Evolutionary conservation across 352 stramenopile species (phyloP).

Genomic region (Phytophthora tubulina): DNA sequence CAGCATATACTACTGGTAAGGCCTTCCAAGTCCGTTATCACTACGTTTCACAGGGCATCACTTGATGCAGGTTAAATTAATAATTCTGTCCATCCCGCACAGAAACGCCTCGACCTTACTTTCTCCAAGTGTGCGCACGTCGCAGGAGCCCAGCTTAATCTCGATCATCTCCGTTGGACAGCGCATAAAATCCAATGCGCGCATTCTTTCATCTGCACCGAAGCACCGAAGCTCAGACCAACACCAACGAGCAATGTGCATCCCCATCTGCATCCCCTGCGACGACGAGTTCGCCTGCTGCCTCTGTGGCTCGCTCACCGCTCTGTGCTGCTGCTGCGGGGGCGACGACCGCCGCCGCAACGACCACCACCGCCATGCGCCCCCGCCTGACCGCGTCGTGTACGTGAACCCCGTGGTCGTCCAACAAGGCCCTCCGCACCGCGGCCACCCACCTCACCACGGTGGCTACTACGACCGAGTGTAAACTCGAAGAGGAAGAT

Average conservation of each 20-base stretch:
- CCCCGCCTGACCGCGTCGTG: slow-evolving; percentile 36
- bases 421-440: slow-evolving; percentile 30
- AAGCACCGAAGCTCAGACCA: slow-evolving; percentile 1
- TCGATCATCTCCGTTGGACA: slow-evolving; percentile 24
- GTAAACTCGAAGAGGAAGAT: slow-evolving; percentile 8
- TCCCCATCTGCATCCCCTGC: slow-evolving; percentile 40
- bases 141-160: slow-evolving; percentile 9
- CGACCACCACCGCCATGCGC: slow-evolving; percentile 19
- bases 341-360: slow-evolving; percentile 29
- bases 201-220: slow-evolving; percentile 17
- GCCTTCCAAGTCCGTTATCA: not conserved
- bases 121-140: slow-evolving; percentile 24
- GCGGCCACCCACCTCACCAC: slow-evolving; percentile 19
- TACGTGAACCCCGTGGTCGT: slow-evolving; percentile 54
- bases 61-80: slow-evolving; percentile 8
- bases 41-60: not conserved
- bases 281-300: slow-evolving; percentile 44
- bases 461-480: slow-evolving; percentile 42
- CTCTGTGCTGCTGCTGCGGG: slow-evolving; percentile 39
- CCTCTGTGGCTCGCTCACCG: slow-evolving; percentile 44
- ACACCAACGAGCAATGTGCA: slow-evolving; percentile 24
- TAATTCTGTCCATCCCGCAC: slow-evolving; percentile 10
- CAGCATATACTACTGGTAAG: not conserved
- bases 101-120: not conserved
- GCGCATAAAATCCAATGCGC: slow-evolving; percentile 23